Base-by-base conservation (phyloP, 768 basidiomycete species). In the Boletellus emodensis region DNA sequence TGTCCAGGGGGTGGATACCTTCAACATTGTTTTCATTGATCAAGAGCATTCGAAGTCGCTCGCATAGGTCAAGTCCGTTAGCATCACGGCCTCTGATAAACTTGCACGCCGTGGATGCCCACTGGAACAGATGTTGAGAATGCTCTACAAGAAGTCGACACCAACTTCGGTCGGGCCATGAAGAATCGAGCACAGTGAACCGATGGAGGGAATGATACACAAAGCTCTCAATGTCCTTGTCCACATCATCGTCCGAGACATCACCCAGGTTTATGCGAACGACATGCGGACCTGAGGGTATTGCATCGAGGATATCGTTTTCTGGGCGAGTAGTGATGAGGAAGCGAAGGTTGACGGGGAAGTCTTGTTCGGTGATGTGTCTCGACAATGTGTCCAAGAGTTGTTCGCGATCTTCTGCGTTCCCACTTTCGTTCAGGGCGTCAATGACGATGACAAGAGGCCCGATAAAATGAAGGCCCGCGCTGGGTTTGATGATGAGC, bases 71-170 rank as follows among this genome's bases (percentile, higher is more conserved):
- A 10, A 33, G 40, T 6, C 51, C 51, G 3, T 4, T 8, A 17
- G 48, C 12, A 13, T 17, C 22, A 14, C 20, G 13, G 8, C 58
- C 54, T 44, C 46, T 42, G 20, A 65, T 59, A 28, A 46, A 53
- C 4, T 40, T 28, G 48, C 63, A 64, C 0, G 52, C 63, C 0
- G 54, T 54, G 14, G 39, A 52, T 1, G 58, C 63, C 63, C 63
- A 65, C 43, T 62, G 54, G 30, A 65, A 65, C 6, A 63, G 53
- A 8, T 51, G 54, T 8, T 64, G 48, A 1, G 57, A 55, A 12
- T 30, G 55, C 9, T 54, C n/a, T 15, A 55, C 47, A 13, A 66
- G 52, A 5, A 36, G n/a, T 13, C 24, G 30, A 43, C 48, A 46
- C 60, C 52, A 59, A 17, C 49, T 43, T 37, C 24, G 8, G 32